phyloP scores from a whole-genome alignment of 768 basidiomycete genomes.

The Hygrocybe coccinea region DNA sequence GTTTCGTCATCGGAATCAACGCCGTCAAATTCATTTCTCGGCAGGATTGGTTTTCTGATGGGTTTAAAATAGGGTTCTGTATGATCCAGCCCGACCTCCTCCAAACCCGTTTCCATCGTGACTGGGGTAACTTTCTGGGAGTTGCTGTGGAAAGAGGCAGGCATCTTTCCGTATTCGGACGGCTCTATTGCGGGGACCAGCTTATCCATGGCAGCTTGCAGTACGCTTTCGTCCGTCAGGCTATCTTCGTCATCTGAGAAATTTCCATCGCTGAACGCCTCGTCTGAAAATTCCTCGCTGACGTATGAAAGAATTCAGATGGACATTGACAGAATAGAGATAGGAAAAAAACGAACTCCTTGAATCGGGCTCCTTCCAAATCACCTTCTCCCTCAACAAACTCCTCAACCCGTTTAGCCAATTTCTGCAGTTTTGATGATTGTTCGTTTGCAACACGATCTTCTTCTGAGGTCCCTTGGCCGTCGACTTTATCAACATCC shows the following conservation, averaged over 20 bases:
- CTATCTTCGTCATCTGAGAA: conserved; percentile 24
- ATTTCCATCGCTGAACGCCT: conserved; percentile 53
- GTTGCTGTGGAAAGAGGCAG: conserved; percentile 59
- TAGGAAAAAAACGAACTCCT: conserved; percentile 55
- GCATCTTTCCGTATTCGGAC: conserved; percentile 87
- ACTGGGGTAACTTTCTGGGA: conserved; percentile 61
- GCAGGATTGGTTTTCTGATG: conserved; percentile 73
- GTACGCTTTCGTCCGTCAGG: conserved; percentile 28
- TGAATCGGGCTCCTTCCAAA: conserved; percentile 82
- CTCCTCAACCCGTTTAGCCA: conserved; percentile 82
- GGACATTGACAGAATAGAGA: not conserved
- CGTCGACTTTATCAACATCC: conserved; percentile 43
- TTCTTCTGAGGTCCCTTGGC: conserved; percentile 40
- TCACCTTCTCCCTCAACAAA: conserved; percentile 91
- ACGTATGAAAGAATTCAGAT: not conserved
- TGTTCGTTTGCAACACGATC: conserved; percentile 58
- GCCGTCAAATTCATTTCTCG: conserved; percentile 84
- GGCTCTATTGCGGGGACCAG: conserved; percentile 77
- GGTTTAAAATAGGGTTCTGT: conserved; percentile 33
- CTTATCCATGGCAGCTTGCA: conserved; percentile 66
- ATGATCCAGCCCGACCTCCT: conserved; percentile 16
- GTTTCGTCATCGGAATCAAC: conserved; percentile 89
- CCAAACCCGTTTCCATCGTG: conserved; percentile 41
- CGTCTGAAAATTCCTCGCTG: conserved; percentile 70
- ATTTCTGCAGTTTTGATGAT: conserved; percentile 61